Evolutionary conservation across 108 stramenopile genomes (phyloP).

Genomic region (Aureococcus anophagefferens): DNA sequence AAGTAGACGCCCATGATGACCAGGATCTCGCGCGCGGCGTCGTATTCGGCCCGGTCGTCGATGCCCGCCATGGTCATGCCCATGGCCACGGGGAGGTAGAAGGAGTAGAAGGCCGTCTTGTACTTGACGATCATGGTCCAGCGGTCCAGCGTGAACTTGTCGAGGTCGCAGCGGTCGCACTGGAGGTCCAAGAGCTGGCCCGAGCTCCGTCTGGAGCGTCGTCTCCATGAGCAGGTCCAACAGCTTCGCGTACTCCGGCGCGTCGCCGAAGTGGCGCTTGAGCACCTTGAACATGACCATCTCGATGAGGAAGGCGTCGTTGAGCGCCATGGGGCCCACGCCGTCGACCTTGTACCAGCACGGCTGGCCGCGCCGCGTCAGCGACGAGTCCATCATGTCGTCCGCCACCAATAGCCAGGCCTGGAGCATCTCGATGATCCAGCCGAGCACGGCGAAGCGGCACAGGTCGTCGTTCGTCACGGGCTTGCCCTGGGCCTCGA

Average conservation of each 20-base stretch:
- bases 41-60: constrained; percentile 19
- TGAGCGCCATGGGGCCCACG: constrained; percentile 85
- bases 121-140: constrained; percentile 86
- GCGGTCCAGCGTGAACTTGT: constrained; percentile 66
- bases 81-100: constrained; percentile 83
- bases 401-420: constrained; percentile 97
- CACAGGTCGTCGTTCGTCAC: constrained; percentile 19
- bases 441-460: constrained; percentile 62
- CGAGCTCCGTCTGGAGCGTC: constrained; percentile 88
- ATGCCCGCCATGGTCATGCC: constrained; percentile 55
- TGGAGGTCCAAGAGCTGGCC: constrained; percentile 67
- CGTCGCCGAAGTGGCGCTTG: constrained; percentile 63
- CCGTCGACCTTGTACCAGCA: constrained; percentile 79
- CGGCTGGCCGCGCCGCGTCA: constrained; percentile 90
- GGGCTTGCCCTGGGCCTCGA: neutral
- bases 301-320: constrained; percentile 87
- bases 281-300: constrained; percentile 74
- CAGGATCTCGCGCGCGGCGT: constrained; percentile 55
- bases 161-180: constrained; percentile 45
- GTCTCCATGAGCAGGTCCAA: constrained; percentile 51
- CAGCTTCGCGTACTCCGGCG: constrained; percentile 59
- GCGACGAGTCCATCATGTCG: constrained; percentile 95
- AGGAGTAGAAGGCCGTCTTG: constrained; percentile 98
- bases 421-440: constrained; percentile 89
- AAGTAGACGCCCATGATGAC: constrained; percentile 94